Evolutionary conservation across 2,329 filamentous ascomycete genomes (phyloP), one percentile per base, ranked within the genome.

Genomic region (Xylariaceae sp.): DNA sequence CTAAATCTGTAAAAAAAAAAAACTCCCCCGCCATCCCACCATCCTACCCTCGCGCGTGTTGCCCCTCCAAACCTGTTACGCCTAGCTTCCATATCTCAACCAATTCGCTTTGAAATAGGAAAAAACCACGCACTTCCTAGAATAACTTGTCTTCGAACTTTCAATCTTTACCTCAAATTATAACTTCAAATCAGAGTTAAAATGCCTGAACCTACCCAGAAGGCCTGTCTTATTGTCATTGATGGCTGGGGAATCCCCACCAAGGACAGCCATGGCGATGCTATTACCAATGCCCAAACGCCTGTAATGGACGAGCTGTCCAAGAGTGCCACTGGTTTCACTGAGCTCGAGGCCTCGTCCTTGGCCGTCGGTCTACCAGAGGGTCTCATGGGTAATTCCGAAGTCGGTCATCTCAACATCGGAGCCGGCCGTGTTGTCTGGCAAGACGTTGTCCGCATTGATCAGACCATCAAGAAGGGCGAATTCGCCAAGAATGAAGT

Each of bases 381-480:
- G 67, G 93, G 93, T 48, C 77, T 98, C 56, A 98, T 98, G 93
- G 93, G 93, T 56, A 98, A 98, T 77, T 95, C 88, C 59, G 93
- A 98, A 71, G 93, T 98, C 67, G 93, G 93, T 52, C 93, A 98
- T 71, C 72, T 98, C 74, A 98, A 98, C 78, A 97, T 98, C 67
- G 93, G 93, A 61, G 93, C 93, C 48, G 93, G 93, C 47, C 82
- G 93, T 63, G 93, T 98, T 50, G 93, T 98, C 61, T 98, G 93
- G 93, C 93, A 98, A 70, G 92, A 93, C 68, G 88, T 94, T 55
- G 93, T 98, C 56, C 87, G 93, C 62, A 98, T 98, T 71, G 93
- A 96, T 69, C 85, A 85, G 72, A 85, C 86, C 34, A 85, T 95
- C 73, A 93, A 92, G 79, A 89, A 90, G 61, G 82, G 80, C 55